Percentiles rank a stretch among this genome's conserved stretches.
Evolutionary conservation across 441 rosid species (phyloP).

Genomic region (Croton laevigatus): DNA sequence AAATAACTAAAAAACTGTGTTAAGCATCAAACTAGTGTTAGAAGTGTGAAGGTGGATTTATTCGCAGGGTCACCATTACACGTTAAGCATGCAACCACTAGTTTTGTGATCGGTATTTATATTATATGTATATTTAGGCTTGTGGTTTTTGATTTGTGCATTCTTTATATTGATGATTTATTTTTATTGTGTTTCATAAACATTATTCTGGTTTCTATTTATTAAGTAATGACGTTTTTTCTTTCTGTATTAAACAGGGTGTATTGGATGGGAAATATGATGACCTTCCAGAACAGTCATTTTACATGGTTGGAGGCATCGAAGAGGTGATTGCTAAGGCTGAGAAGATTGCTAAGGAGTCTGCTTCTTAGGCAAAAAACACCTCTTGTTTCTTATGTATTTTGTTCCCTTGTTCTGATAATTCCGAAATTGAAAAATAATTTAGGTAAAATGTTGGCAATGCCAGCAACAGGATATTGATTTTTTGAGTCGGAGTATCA

Average conservation of each 20-base stretch:
- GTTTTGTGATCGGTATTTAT: no score
- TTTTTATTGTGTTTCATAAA: no score
- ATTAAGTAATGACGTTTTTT: background rate
- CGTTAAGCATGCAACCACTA: no score
- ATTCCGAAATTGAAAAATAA: constrained; percentile 47
- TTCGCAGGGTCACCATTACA: no score
- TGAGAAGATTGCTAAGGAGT: constrained; percentile 78
- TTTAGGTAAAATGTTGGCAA: constrained; percentile 39
- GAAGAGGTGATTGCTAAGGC: constrained; percentile 97
- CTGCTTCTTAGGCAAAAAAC: constrained; percentile 35
- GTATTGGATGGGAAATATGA: constrained; percentile 91
- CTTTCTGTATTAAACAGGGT: constrained; percentile 40
- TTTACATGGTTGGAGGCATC: constrained; percentile 98
- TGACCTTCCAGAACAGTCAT: constrained; percentile 90
- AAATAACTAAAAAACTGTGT: no score
- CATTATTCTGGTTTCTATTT: background rate
- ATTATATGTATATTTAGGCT: no score
- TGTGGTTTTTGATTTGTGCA: no score
- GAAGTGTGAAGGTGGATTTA: no score
- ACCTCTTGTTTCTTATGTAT: background rate
- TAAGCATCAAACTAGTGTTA: no score
- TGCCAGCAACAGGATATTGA: constrained; percentile 42
- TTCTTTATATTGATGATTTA: no score
- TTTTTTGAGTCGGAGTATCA: constrained; percentile 34
- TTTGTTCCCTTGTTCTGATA: constrained; percentile 35